These are phyloP conservation scores for Zygoascus tannicola DNA, from an alignment of 805 yeast genomes.

Conservation along the genomic window DNA sequence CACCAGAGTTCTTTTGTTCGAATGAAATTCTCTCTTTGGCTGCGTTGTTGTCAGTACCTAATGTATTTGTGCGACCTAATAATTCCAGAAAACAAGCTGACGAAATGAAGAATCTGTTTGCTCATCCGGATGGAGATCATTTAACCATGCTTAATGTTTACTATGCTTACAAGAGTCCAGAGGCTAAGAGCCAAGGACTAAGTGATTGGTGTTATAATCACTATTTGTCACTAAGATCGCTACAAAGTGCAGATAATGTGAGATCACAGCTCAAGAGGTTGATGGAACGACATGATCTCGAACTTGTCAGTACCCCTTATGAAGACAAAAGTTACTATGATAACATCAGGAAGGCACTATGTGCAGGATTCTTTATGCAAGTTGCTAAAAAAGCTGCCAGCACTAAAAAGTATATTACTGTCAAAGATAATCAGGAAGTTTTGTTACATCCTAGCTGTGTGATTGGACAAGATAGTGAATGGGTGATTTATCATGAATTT, in stretches of 20 bases:
- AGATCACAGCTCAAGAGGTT: conserved; percentile 72
- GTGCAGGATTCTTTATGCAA: conserved; percentile 97
- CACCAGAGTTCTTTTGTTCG: conserved; percentile 78
- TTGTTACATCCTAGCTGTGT: conserved; percentile 90
- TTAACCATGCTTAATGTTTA: conserved; percentile 81
- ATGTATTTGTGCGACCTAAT: conserved; percentile 89
- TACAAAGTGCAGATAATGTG: conserved; percentile 79
- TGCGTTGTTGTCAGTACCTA: conserved; percentile 86
- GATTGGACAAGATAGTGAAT: conserved; percentile 78
- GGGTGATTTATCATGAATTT: conserved; percentile 92
- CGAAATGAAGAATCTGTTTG: conserved; percentile 77
- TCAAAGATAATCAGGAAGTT: conserved; percentile 94
- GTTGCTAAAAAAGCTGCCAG: conserved; percentile 83
- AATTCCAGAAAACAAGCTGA: conserved; percentile 83
- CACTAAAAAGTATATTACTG: conserved; percentile 56
- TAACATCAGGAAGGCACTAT: conserved; percentile 75
- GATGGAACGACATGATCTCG: conserved; percentile 74
- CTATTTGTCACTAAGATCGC: conserved; percentile 73
- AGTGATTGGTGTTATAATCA: conserved; percentile 88
- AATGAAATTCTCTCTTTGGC: conserved; percentile 83
- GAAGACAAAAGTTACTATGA: conserved; percentile 59
- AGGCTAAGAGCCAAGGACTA: conserved; percentile 43
- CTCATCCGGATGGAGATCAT: conserved; percentile 94
- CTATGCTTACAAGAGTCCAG: conserved; percentile 71
- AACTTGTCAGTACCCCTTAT: conserved; percentile 56